Evolutionary conservation across 805 yeast genomes (phyloP).

Genomic region (Kodamaea neixiangensis): DNA sequence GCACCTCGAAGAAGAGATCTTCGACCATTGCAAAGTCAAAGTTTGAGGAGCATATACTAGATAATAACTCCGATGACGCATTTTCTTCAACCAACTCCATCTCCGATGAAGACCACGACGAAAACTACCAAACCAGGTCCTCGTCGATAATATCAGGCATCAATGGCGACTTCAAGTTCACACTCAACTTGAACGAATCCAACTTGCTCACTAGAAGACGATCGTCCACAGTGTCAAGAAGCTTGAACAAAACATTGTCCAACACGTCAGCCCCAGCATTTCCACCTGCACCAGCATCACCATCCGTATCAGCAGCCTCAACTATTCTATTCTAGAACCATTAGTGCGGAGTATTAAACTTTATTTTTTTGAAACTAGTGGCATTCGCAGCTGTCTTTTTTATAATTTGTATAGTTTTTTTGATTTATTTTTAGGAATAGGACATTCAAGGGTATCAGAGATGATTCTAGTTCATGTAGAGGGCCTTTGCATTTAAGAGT

Average conservation of each 20-base stretch:
- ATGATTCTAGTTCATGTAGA: neutral
- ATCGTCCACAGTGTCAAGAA: constrained; percentile 25
- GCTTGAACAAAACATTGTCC: constrained; percentile 11
- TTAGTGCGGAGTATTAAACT: constrained; percentile 1
- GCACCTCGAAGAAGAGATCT: constrained; percentile 8
- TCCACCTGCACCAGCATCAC: constrained; percentile 2
- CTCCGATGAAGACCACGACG: constrained; percentile 18
- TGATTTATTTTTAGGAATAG: constrained; percentile 3
- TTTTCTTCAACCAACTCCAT: constrained; percentile 14
- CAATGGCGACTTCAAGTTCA: constrained; percentile 49
- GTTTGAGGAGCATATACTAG: constrained; percentile 4
- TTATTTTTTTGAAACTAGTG: neutral
- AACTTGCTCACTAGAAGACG: constrained; percentile 61
- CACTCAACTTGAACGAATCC: constrained; percentile 63
- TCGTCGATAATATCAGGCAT: constrained; percentile 40
- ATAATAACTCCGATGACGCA: constrained; percentile 10
- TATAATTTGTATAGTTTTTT: neutral
- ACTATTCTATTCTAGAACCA: constrained; percentile 7
- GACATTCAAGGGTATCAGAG: neutral
- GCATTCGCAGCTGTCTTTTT: neutral
- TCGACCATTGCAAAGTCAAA: constrained; percentile 5
- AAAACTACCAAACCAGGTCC: constrained; percentile 37
- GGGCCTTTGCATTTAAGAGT: neutral
- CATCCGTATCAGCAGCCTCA: constrained; percentile 2
- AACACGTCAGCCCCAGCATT: constrained; percentile 7